Evolutionary conservation across 352 stramenopile genomes (phyloP), one percentile per base, ranked within the genome.

Genomic region (Halophytophthora batemanensis): DNA sequence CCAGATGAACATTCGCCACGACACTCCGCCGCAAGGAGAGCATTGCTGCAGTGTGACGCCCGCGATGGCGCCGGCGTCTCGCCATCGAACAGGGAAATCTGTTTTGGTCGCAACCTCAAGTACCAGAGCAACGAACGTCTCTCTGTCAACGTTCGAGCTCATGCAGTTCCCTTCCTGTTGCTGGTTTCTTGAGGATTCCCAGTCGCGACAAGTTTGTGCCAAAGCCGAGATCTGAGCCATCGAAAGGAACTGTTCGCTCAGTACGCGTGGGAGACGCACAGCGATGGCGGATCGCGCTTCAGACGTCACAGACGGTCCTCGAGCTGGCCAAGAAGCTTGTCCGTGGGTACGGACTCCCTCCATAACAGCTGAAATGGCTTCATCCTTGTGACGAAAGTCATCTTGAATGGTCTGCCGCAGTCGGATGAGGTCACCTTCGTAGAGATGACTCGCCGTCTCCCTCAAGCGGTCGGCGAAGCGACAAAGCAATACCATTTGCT

Each of bases 1-100:
- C 40, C 75, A 68, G 3, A 85, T 29, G 6, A 84, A 57, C 14
- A 55, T 53, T 28, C 61, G 59, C 76, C 76, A 87, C 17, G 56
- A 64, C 6, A 73, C 41, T 3, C 41, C 19, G 3, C 18, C 51
- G 15, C 28, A 23, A 15, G 29, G 19, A 3, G 41, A 58, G 25
- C 42, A 65, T 22, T 64, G 51, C 38, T 65, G 51, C 6, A 68
- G 56, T 36, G 69, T 70, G 29, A 83, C 39, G 25, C 50, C 52
- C 33, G 71, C 71, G 22, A 85, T 41, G 2, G 60, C 47, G 2
- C 35, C 62, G 13, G 69, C 25, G 33, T 70, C 59, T 49, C 52
- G 60, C 76, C 76, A 87, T 1, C 41, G 47, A 6, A 7, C 15
- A 14, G 71, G 73, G 42, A 85, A 82, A 12, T 31, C 28, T 42